Base-by-base conservation (phyloP, 2,329 filamentous ascomycete species). In the Graphiopsis chlorocephala region DNA sequence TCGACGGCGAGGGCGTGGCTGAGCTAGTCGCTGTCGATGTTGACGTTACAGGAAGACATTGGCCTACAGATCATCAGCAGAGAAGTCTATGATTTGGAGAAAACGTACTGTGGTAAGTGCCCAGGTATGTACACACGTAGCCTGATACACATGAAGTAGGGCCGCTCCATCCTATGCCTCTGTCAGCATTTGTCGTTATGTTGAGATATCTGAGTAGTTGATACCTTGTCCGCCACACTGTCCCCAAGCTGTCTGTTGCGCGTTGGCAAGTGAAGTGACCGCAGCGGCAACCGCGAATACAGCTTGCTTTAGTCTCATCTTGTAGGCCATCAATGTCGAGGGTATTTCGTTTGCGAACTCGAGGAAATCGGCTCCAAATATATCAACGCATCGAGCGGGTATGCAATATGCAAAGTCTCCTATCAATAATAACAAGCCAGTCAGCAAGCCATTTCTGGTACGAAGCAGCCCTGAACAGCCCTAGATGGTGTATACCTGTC, bases 161-260 rank as follows among this genome's bases (percentile, higher is more conserved):
- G 15, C 59, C 59, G 2, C 3, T 42, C 59, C 59, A 62, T 20
- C 31, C 59, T 62, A 5, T 5, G 4, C 20, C 12, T 4, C 25
- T 20, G 28, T 50, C 45, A 53, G 25, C 17, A 31, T 2, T 12
- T 23, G 11, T 28, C 31, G 23, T 31, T 10, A 12, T 31, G 6
- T 12, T 23, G 3, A 6, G 6, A 17, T 14, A 11, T 7, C 15
- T 10, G 8, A n/a, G 1, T 53, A 1, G 12, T 2, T 6, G 8
- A 42, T 53, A 62, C 59, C 48, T 38, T 15, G 8, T 5, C 59
- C 59, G 5, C 48, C 59, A 17, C 59, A 62, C 3, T 62, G 48
- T 28, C 47, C 59, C 59, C 59, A 62, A 15, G 59, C 59, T 17
- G 59, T 15, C 33, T 62, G 47, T 14, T 62, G 59, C n/a, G 58